A percentile compares a stretch with the other conserved stretches of the same genome.
These are phyloP conservation scores for Stellera chamaejasme DNA, from an alignment of 345 rosid species.

Conservation along the genomic window DNA sequence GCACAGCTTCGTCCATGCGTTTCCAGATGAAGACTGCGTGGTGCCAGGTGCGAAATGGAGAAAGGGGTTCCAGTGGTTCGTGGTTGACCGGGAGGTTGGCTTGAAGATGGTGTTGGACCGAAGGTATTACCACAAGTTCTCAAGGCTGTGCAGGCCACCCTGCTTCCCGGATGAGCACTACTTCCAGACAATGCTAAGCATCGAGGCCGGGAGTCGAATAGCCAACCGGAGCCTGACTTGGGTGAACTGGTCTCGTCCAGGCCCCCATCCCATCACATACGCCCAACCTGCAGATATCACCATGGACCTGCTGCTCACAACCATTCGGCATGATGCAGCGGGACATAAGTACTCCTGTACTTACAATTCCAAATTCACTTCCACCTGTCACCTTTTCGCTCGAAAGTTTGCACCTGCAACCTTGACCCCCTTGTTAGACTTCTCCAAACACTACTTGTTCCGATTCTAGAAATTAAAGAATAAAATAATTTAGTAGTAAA, in stretches of 20 bases:
- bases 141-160: slow-evolving; percentile 18
- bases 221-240: slow-evolving; percentile 34
- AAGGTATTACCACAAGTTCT: slow-evolving; percentile 28
- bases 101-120: slow-evolving; percentile 27
- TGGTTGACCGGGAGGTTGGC: slow-evolving; percentile 34
- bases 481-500: too few species aligned
- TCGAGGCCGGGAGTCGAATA: slow-evolving; percentile 15
- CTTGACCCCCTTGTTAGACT: too few species aligned
- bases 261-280: slow-evolving; percentile 33
- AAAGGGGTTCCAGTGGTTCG: slow-evolving; percentile 51
- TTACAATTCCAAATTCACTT: too few species aligned
- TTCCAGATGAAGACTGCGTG: slow-evolving; percentile 21
- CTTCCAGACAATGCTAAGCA: slow-evolving; percentile 29
- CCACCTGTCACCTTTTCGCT: too few species aligned
- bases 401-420: too few species aligned
- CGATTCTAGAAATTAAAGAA: too few species aligned
- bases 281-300: slow-evolving; percentile 21
- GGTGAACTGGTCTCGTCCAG: slow-evolving; percentile 43
- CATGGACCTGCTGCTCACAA: slow-evolving; percentile 5
- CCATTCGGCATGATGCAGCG: too few species aligned
- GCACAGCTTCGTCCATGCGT: slow-evolving; percentile 22
- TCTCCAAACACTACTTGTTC: too few species aligned
- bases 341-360: too few species aligned
- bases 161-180: slow-evolving; percentile 46
- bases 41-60: too few species aligned